Conservation (phyloP, 2,329 filamentous ascomycete species). For the Colletotrichum tanaceti region DNA sequence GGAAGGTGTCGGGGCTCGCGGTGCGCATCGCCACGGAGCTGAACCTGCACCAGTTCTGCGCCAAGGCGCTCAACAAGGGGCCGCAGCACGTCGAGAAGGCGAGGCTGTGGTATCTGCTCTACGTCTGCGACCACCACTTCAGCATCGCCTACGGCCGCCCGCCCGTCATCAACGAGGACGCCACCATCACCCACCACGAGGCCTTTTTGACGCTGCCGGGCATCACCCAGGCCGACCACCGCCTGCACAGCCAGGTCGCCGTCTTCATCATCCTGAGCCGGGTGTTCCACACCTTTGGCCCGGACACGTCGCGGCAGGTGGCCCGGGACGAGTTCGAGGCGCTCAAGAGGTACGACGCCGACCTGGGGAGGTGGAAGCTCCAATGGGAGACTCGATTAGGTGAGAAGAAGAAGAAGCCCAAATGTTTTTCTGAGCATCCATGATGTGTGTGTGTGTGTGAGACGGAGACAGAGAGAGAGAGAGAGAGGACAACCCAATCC, state of each 20-base stretch:
- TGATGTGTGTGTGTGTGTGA: too few species aligned
- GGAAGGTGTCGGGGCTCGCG: slow-evolving; percentile 69
- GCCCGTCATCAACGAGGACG: slow-evolving; percentile 68
- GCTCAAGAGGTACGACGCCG: slow-evolving; percentile 46
- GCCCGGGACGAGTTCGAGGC: slow-evolving; percentile 50
- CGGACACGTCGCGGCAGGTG: slow-evolving; percentile 58
- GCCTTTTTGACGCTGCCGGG: slow-evolving; percentile 62
- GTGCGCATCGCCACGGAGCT: slow-evolving; percentile 69
- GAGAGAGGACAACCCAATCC: too few species aligned
- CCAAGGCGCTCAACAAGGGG: slow-evolving; percentile 58
- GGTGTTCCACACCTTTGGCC: slow-evolving; percentile 68
- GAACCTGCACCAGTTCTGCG: slow-evolving; percentile 65
- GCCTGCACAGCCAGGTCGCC: slow-evolving; percentile 69
- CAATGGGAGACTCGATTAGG: slow-evolving; percentile 52
- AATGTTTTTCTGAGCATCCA: too few species aligned
- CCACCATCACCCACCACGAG: slow-evolving; percentile 67
- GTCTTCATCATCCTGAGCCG: slow-evolving; percentile 70
- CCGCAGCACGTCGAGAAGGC: slow-evolving; percentile 65
- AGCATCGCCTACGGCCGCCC: slow-evolving; percentile 71
- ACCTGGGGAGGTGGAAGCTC: slow-evolving; percentile 51
- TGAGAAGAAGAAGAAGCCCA: too few species aligned
- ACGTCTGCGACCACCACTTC: slow-evolving; percentile 75
- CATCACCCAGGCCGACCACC: slow-evolving; percentile 64
- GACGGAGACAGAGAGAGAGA: too few species aligned
- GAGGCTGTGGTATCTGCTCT: slow-evolving; percentile 71